Conservation (phyloP, 2,329 filamentous ascomycete genomes). For the Talaromyces islandicus region DNA sequence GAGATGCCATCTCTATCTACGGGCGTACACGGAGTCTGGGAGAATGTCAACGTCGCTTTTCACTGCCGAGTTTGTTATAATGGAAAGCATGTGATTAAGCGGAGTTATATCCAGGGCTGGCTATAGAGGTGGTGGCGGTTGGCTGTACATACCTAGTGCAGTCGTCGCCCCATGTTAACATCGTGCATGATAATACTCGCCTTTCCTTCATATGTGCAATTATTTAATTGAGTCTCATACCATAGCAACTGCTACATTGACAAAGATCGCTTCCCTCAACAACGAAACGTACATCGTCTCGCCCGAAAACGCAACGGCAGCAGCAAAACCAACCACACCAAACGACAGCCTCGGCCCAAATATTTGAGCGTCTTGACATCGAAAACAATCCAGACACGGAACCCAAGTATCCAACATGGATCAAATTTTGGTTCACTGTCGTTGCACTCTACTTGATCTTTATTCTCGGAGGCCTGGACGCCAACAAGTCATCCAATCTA, state of each 20-base stretch:
- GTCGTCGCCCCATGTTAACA: too few relatives aligned
- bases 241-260: not conserved
- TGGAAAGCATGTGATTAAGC: too few relatives aligned
- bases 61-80: too few relatives aligned
- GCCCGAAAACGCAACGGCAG: not conserved
- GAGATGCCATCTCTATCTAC: too few relatives aligned
- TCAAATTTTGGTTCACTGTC: not conserved
- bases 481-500: constrained; percentile 31
- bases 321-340: not conserved
- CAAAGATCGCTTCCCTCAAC: not conserved
- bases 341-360: not conserved
- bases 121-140: too few relatives aligned
- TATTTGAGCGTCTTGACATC: not conserved
- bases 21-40: too few relatives aligned
- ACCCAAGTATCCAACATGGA: not conserved
- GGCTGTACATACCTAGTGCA: too few relatives aligned
- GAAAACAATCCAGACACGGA: not conserved
- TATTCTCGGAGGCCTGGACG: constrained; percentile 17
- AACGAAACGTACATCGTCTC: not conserved
- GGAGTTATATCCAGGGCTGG: too few relatives aligned
- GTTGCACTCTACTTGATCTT: constrained; percentile 11
- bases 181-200: too few relatives aligned
- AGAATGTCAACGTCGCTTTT: too few relatives aligned
- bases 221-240: too few relatives aligned
- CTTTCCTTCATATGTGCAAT: too few relatives aligned